Percentiles rank a stretch among this genome's conserved stretches.
Evolutionary conservation across 1,139 yeast species (phyloP).

Genomic region (Hanseniaspora gamundiae): DNA sequence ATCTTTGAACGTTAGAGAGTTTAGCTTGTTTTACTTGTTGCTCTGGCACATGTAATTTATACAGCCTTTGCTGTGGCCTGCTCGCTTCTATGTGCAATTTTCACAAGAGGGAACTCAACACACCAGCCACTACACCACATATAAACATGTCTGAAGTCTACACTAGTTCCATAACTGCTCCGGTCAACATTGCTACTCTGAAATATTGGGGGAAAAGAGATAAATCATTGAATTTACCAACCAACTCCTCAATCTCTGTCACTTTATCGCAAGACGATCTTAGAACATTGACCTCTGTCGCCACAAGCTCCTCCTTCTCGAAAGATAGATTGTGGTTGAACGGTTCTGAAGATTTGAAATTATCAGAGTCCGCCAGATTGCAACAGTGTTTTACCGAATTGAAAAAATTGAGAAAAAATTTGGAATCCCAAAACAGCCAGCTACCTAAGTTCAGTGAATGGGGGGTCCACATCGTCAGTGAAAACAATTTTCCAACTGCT

Average conservation of each 20-base stretch:
- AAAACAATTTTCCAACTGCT: constrained; percentile 97
- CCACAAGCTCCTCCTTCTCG: constrained; percentile 45
- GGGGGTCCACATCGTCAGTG: constrained; percentile 74
- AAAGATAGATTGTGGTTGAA: constrained; percentile 74
- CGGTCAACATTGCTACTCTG: constrained; percentile 92
- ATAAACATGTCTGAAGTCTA: constrained; percentile 37
- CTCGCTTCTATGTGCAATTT: too few species aligned
- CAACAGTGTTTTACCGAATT: constrained; percentile 71
- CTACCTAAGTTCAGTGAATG: constrained; percentile 52
- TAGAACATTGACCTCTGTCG: constrained; percentile 81
- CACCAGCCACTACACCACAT: too few species aligned
- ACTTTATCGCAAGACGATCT: constrained; percentile 84
- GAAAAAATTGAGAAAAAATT: constrained; percentile 46
- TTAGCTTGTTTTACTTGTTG: not conserved
- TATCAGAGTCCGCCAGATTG: constrained; percentile 56
- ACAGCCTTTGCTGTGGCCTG: too few species aligned
- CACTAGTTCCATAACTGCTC: constrained; percentile 84
- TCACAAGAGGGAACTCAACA: too few species aligned
- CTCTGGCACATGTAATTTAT: too few species aligned
- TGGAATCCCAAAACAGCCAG: constrained; percentile 38
- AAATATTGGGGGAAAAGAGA: constrained; percentile 99
- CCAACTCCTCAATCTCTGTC: constrained; percentile 90
- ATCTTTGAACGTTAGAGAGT: too few species aligned
- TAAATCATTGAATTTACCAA: constrained; percentile 74
- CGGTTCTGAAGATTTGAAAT: constrained; percentile 46